Evolutionary conservation across 352 stramenopile species (phyloP).

Genomic region (Phytopythium ostracodes): DNA sequence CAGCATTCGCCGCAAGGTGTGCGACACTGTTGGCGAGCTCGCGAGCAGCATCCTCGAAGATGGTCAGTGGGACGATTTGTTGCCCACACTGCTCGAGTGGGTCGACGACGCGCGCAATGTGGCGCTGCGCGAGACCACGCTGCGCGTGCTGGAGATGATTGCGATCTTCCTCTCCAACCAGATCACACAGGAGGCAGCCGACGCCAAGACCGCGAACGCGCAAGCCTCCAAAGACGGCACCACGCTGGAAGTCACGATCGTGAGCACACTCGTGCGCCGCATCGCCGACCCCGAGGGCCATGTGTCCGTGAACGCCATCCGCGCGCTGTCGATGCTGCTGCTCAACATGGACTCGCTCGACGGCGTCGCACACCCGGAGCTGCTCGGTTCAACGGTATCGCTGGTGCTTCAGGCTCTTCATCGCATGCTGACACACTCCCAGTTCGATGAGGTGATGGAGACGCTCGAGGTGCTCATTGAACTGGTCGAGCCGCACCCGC

Average conservation of each 20-base stretch:
- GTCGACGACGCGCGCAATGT: constrained; percentile 33
- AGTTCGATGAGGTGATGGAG: constrained; percentile 77
- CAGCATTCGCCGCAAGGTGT: constrained; percentile 80
- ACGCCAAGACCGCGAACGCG: constrained; percentile 14
- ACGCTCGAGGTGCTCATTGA: constrained; percentile 81
- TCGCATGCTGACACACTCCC: constrained; percentile 35
- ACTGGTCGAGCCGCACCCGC: constrained; percentile 62
- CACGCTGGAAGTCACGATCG: constrained; percentile 43
- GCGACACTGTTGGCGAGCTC: constrained; percentile 80
- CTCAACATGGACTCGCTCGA: constrained; percentile 67
- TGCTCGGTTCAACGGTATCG: constrained; percentile 46
- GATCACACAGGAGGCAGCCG: constrained; percentile 34
- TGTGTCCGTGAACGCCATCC: constrained; percentile 66
- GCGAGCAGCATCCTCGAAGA: constrained; percentile 77
- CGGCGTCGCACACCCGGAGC: constrained; percentile 43
- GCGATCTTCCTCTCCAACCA: constrained; percentile 62
- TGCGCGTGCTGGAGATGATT: constrained; percentile 80
- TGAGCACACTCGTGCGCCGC: constrained; percentile 44
- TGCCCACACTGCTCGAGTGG: constrained; percentile 71
- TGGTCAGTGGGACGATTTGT: constrained; percentile 70
- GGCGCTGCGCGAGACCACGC: constrained; percentile 59
- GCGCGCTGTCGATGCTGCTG: constrained; percentile 69
- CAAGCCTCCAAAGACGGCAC: constrained; percentile 7
- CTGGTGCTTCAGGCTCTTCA: constrained; percentile 56
- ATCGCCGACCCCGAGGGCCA: constrained; percentile 53